Evolutionary conservation across 169 alveolate genomes (phyloP).

Genomic region (Eimeria falciformis): DNA sequence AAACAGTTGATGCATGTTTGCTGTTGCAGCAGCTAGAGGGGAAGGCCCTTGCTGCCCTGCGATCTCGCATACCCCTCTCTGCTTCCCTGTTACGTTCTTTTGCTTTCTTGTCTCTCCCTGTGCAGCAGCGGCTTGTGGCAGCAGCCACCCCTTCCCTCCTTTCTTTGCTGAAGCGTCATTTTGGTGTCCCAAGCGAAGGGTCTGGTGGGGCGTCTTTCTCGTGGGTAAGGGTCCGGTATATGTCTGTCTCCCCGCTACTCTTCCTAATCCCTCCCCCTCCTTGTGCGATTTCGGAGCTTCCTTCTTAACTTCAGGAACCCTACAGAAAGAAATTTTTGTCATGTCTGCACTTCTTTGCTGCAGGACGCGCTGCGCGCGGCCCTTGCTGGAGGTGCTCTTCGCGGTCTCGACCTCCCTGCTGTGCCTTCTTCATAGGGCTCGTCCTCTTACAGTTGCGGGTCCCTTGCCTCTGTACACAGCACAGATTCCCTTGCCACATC

Average conservation of each 20-base stretch:
- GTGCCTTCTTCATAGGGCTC: background rate
- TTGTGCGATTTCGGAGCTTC: background rate
- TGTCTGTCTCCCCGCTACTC: background rate
- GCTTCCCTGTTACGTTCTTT: constrained; percentile 24
- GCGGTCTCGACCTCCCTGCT: background rate
- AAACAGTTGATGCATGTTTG: background rate
- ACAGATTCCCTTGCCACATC: too few relatives aligned
- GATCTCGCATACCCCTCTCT: constrained; percentile 4
- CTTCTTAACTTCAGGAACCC: background rate
- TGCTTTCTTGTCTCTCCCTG: constrained; percentile 18
- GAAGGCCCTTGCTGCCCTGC: constrained; percentile 34
- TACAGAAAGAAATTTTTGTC: too few relatives aligned
- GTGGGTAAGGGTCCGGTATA: background rate
- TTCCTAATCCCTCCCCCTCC: background rate
- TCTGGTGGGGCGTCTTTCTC: constrained; percentile 2
- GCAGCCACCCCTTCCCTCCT: background rate
- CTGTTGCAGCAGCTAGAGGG: constrained; percentile 41
- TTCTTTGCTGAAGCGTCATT: constrained; percentile 15
- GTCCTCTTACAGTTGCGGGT: background rate
- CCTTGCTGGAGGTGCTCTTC: background rate
- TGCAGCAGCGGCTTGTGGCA: constrained; percentile 47
- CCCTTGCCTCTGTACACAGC: too few relatives aligned
- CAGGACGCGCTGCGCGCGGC: constrained; percentile 17
- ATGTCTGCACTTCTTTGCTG: background rate
- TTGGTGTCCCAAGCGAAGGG: background rate